Percentiles rank a stretch among this genome's conserved stretches.
phyloP scores from a whole-genome alignment of 2,329 filamentous ascomycete species.

The Talaromyces sp. region DNA sequence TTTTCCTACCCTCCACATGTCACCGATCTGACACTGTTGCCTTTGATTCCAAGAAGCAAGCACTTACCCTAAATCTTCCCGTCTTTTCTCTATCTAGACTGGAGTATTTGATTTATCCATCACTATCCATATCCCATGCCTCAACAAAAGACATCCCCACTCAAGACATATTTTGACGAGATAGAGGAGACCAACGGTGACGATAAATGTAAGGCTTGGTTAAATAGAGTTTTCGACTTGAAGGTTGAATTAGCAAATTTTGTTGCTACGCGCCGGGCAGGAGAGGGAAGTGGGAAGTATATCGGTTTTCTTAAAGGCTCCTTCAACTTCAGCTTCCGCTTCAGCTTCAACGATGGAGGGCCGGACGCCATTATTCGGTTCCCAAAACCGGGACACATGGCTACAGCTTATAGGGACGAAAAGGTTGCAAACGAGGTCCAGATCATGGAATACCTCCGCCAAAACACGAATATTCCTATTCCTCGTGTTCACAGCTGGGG shows the following conservation, averaged over 20 bases:
- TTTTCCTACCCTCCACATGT: not conserved
- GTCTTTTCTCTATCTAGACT: not conserved
- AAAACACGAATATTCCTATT: conserved; percentile 20
- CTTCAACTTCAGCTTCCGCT: conserved; percentile 21
- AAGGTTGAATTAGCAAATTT: conserved; percentile 18
- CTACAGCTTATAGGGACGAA: conserved; percentile 18
- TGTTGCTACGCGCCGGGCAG: conserved; percentile 17
- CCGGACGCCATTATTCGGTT: conserved; percentile 21
- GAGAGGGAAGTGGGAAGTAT: conserved; percentile 17
- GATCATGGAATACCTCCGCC: conserved; percentile 20
- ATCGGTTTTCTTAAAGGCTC: conserved; percentile 19
- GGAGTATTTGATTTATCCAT: not conserved
- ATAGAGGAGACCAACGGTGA: conserved; percentile 18
- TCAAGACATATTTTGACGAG: conserved; percentile 19
- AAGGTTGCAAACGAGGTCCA: conserved; percentile 19
- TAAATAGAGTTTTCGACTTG: conserved; percentile 17
- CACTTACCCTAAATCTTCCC: not conserved
- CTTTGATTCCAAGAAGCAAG: not conserved
- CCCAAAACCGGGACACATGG: conserved; percentile 19
- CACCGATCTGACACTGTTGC: not conserved
- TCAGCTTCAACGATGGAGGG: conserved; percentile 19
- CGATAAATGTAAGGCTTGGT: conserved; percentile 16
- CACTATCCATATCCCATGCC: conserved; percentile 3
- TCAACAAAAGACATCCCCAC: conserved; percentile 14
- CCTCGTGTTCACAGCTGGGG: conserved; percentile 20